Conservation (phyloP, 2,329 filamentous ascomycete genomes). For the Alternaria longipes region DNA sequence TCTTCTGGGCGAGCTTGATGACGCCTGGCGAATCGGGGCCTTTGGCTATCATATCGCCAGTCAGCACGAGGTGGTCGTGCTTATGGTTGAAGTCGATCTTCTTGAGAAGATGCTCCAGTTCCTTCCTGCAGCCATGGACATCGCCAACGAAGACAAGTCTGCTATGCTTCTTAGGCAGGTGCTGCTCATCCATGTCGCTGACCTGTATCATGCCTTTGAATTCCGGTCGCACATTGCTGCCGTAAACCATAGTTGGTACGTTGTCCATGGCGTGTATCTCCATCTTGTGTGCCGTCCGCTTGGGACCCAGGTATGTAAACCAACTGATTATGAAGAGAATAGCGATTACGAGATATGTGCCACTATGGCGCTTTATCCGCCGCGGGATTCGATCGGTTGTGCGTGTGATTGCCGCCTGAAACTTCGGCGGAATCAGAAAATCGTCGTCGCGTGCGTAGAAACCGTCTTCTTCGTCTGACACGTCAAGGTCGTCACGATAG, state of each 20-base stretch:
- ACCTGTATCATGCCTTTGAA: constrained; percentile 63
- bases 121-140: constrained; percentile 84
- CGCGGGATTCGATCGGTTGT: constrained; percentile 44
- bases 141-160: constrained; percentile 87
- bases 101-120: constrained; percentile 68
- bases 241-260: constrained; percentile 50
- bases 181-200: constrained; percentile 57
- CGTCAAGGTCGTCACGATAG: constrained; percentile 41
- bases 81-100: constrained; percentile 70
- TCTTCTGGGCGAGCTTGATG: constrained; percentile 74
- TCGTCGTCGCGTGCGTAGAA: constrained; percentile 50
- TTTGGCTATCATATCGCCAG: constrained; percentile 70
- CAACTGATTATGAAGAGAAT: constrained; percentile 48
- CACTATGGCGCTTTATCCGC: constrained; percentile 48
- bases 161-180: constrained; percentile 59
- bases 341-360: constrained; percentile 42
- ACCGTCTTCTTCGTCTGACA: constrained; percentile 52
- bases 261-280: constrained; percentile 49
- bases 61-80: constrained; percentile 59
- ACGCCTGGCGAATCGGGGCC: constrained; percentile 82
- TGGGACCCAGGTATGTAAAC: constrained; percentile 50
- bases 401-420: constrained; percentile 37
- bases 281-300: constrained; percentile 44
- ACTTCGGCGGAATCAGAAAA: constrained; percentile 44
- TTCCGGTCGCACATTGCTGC: constrained; percentile 57